Evolutionary conservation across 139 green algal species (phyloP).

Genomic region (Tetraselmis chui): DNA sequence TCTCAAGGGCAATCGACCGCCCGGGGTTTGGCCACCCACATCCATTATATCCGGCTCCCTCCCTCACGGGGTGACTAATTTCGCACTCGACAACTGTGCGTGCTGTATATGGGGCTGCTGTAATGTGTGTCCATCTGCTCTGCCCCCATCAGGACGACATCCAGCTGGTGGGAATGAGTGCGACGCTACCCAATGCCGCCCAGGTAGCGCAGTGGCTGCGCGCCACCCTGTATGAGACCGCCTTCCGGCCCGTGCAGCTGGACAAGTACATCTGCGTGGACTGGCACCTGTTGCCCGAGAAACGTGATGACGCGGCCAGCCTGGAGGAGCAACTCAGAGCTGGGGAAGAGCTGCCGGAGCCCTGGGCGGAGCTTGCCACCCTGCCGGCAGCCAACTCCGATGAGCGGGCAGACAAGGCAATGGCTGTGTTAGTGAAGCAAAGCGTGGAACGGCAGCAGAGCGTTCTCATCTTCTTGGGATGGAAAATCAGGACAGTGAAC

Average conservation of each 20-base stretch:
- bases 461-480: not conserved
- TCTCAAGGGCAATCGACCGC: not conserved
- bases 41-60: too few relatives aligned
- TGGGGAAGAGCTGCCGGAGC: not conserved
- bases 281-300: not conserved
- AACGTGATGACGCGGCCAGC: not conserved
- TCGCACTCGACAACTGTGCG: too few relatives aligned
- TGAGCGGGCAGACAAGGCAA: not conserved
- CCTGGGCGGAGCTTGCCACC: not conserved
- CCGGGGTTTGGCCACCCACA: not conserved
- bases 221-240: slow-evolving; percentile 73
- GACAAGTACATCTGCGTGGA: not conserved
- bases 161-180: slow-evolving; percentile 94
- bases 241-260: slow-evolving; percentile 72
- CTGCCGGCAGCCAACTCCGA: not conserved
- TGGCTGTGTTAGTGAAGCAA: not conserved
- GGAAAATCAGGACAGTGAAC: not conserved
- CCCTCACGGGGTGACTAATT: too few relatives aligned
- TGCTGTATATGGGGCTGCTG: too few relatives aligned
- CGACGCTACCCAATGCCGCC: slow-evolving; percentile 85
- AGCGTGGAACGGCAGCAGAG: not conserved
- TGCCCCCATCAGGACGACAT: slow-evolving; percentile 23
- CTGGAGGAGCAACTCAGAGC: not conserved
- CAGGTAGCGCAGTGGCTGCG: slow-evolving; percentile 77
- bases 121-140: too few relatives aligned